Evolutionary conservation across 139 green algal species (phyloP).

Genomic region (Gonium pectorale): DNA sequence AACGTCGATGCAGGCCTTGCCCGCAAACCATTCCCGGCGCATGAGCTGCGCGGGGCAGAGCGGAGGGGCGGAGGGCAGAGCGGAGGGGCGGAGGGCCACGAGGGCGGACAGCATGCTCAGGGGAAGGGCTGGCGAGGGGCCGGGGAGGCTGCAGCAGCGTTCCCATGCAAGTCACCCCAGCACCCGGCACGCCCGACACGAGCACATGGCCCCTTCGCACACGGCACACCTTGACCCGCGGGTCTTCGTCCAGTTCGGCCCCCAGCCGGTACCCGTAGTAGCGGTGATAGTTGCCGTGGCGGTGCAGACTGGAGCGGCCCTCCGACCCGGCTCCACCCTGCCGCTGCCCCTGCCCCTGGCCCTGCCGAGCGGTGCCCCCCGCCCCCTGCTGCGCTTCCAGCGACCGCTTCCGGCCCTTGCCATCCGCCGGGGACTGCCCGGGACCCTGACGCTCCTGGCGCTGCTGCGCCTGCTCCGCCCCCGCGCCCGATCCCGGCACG

Average conservation of each 20-base stretch:
- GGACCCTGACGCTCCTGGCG: not conserved
- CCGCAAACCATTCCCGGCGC: constrained; percentile 78
- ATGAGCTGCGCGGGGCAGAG: constrained; percentile 48
- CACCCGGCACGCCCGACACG: too few species aligned
- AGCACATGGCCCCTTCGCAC: too few species aligned
- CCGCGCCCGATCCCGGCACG: not conserved
- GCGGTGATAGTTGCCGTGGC: constrained; percentile 89
- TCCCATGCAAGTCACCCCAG: too few species aligned
- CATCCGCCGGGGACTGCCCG: too few species aligned
- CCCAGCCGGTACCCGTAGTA: constrained; percentile 88
- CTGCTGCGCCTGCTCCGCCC: not conserved
- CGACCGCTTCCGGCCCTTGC: too few species aligned
- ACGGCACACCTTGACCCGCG: constrained; percentile 43
- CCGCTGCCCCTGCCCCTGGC: not conserved
- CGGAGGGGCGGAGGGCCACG: not conserved
- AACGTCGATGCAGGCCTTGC: constrained; percentile 83
- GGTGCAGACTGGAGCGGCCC: too few species aligned
- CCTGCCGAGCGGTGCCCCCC: too few species aligned
- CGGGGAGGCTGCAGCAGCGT: too few species aligned
- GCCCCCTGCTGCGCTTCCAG: too few species aligned
- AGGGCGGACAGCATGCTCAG: not conserved
- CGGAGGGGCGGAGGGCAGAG: not conserved
- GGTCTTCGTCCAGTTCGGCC: constrained; percentile 45
- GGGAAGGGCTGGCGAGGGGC: too few species aligned
- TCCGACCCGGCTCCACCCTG: not conserved